Evolutionary conservation across 768 basidiomycete genomes (phyloP).

Genomic region (Suillus weaverae): DNA sequence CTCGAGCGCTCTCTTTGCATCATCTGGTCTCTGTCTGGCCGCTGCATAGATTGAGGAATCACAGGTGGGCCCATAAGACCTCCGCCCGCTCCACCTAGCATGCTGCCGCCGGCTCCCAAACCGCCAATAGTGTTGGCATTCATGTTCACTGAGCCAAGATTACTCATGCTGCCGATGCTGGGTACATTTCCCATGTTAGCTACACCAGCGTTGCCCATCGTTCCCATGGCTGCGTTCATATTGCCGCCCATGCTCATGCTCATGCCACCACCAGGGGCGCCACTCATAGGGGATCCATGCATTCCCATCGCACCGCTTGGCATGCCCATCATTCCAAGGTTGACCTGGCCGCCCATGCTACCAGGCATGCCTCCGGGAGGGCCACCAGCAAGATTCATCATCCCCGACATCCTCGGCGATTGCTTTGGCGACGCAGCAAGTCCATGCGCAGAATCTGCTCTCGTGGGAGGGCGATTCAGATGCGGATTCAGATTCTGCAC

Average conservation of each 20-base stretch:
- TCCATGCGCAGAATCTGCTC: constrained; percentile 30
- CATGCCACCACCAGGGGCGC: constrained; percentile 1
- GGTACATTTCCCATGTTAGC: constrained; percentile 11
- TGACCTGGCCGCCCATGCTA: constrained; percentile 3
- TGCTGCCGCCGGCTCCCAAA: constrained; percentile 21
- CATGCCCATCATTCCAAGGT: constrained; percentile 11
- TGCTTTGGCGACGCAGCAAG: constrained; percentile 29
- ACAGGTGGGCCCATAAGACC: constrained; percentile 43
- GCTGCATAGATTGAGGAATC: constrained; percentile 27
- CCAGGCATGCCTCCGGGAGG: constrained; percentile 13
- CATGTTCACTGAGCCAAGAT: constrained; percentile 26
- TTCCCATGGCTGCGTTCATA: constrained; percentile 16
- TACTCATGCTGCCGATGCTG: constrained; percentile 15
- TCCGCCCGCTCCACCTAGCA: constrained; percentile 31
- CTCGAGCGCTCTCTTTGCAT: constrained; percentile 29
- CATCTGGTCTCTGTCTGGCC: constrained; percentile 24
- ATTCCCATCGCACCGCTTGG: constrained; percentile 22
- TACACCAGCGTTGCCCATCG: constrained; percentile 20
- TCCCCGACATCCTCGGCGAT: constrained; percentile 20
- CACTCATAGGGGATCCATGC: constrained; percentile 15
- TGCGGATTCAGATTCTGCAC: constrained; percentile 2
- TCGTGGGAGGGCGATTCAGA: constrained; percentile 30
- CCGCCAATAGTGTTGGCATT: constrained; percentile 16
- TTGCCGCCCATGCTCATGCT: constrained; percentile 13
- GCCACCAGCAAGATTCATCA: constrained; percentile 5